Base-by-base conservation (phyloP, 495 filamentous ascomycete genomes). In the Bacidia rubella region DNA sequence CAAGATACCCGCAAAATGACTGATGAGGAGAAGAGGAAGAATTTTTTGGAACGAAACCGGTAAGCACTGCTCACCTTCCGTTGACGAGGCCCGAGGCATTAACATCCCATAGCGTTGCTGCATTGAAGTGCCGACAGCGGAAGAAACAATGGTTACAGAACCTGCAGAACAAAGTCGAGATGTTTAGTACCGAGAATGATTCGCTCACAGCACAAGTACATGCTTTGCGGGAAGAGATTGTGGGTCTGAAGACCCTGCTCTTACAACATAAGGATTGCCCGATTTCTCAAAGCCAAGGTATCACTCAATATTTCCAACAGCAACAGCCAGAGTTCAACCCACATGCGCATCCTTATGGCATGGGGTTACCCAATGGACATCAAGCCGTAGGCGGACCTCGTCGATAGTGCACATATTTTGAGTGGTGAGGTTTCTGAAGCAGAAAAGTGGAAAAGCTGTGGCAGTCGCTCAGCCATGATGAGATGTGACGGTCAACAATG, bases 61-160 rank as follows among this genome's bases (percentile, higher is more conserved):
- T 96, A 79, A 60, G 86, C 73, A 55, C 22, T 51, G 10, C 22
- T 35, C 15, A 42, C n/a, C 12, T 26, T 24, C 11, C 9, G 27
- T 3, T 32, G 2, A 38, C 9, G n/a, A n/a, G n/a, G n/a, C 10
- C 25, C 23, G 19, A 50, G 0, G 27, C 41, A 44, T 44, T 19
- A 32, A 21, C 10, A 3, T 57, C 15, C 26, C 23, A 24, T 57
- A 97, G 92, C 64, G 87, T 98, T 57, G 92, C 92, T 35, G 92
- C 92, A 22, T 72, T 98, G 47, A 98, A 98, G 66, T 98, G 92
- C 70, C 83, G 92, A 51, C 92, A 98, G 65, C 82, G 92, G 4
- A 98, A 98, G 74, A 98, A 98, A 72, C 92, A 97, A 64, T 98
- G 92, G 92, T 79, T 98, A 42, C 85, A 86, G 15, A 98, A 95